Evolutionary conservation across 345 rosid species (phyloP).

Genomic region (Eucalyptus albens): DNA sequence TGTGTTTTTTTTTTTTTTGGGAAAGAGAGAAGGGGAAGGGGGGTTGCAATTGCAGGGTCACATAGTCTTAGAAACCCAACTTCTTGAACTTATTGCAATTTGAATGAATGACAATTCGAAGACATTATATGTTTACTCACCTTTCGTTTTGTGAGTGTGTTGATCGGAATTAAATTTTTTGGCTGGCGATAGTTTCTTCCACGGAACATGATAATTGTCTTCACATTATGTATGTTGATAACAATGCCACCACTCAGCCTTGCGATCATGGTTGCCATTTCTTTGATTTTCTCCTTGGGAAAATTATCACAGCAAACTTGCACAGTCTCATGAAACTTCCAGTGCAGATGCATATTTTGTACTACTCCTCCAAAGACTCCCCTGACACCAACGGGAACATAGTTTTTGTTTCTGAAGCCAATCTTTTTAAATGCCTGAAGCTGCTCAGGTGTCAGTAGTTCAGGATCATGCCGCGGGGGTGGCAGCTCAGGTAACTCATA

Average conservation of each 20-base stretch:
- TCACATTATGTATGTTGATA: constrained; percentile 72
- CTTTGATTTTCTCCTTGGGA: constrained; percentile 88
- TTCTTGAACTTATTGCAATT: not conserved
- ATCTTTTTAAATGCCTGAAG: constrained; percentile 78
- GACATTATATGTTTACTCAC: constrained; percentile 11
- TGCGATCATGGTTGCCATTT: constrained; percentile 87
- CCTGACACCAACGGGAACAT: constrained; percentile 96
- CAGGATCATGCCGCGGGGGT: constrained; percentile 80
- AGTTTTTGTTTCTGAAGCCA: constrained; percentile 82
- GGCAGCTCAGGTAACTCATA: constrained; percentile 90
- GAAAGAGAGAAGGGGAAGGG: no score
- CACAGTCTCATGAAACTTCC: constrained; percentile 99
- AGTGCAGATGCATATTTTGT: constrained; percentile 96
- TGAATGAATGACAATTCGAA: not conserved
- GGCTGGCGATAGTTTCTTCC: constrained; percentile 99
- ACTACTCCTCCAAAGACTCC: constrained; percentile 99
- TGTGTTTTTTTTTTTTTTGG: no score
- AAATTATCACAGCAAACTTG: constrained; percentile 96
- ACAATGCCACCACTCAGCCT: constrained; percentile 92
- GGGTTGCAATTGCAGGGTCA: no score
- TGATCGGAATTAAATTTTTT: constrained; percentile 82
- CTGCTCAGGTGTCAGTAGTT: constrained; percentile 79
- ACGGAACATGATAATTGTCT: constrained; percentile 93
- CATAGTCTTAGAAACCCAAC: not conserved
- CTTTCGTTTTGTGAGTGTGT: constrained; percentile 95